phyloP scores from a whole-genome alignment of 2,329 filamentous ascomycete species.

The Cercospora nicotianae region DNA sequence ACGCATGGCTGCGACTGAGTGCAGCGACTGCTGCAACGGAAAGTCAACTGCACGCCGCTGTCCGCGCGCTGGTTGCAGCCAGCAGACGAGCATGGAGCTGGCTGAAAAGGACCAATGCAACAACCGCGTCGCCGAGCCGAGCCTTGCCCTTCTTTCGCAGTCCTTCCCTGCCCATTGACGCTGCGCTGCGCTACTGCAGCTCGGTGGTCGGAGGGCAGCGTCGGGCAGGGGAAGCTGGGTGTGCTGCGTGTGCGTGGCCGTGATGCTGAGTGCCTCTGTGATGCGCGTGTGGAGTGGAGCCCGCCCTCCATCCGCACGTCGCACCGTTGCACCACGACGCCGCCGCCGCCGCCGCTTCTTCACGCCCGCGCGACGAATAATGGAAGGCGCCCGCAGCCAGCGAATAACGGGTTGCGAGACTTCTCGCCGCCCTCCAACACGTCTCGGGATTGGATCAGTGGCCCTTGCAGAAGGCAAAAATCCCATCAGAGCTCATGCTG shows the following conservation, averaged over 20 bases:
- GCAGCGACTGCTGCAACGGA: conserved; percentile 22
- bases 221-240: neutral
- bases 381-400: neutral
- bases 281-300: neutral
- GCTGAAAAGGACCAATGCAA: conserved; percentile 25
- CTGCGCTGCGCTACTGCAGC: neutral
- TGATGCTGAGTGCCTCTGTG: neutral
- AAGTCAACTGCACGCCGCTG: conserved; percentile 18
- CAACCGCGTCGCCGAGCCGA: conserved; percentile 24
- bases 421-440: neutral
- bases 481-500: conserved; percentile 16
- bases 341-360: neutral
- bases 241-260: neutral
- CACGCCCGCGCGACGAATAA: neutral
- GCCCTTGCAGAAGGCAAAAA: conserved; percentile 14
- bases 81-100: conserved; percentile 18
- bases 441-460: neutral
- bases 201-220: neutral
- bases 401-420: conserved; percentile 1
- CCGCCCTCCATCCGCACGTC: neutral
- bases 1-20: conserved; percentile 23
- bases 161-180: neutral
- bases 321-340: neutral
- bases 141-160: conserved; percentile 13
- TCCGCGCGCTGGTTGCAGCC: conserved; percentile 2